Evolutionary conservation across 2,329 filamentous ascomycete species (phyloP).

Genomic region (Colletotrichum echinochloae): DNA sequence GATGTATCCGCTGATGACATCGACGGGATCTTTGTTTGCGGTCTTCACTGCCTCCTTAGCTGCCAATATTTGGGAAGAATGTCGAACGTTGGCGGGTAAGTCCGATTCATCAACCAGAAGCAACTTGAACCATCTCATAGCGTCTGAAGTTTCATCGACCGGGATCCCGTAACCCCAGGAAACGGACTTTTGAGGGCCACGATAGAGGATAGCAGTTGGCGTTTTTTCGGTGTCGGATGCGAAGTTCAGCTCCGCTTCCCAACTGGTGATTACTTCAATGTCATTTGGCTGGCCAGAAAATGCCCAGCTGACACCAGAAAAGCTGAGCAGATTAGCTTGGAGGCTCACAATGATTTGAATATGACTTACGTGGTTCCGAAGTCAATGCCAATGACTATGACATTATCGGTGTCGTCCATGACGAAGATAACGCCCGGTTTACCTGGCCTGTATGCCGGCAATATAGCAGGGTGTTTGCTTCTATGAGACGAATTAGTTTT

Average conservation of each 20-base stretch:
- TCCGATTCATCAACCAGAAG: constrained; percentile 51
- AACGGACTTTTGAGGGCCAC: accelerated
- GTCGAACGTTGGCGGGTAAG: constrained; percentile 42
- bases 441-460: background rate
- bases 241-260: constrained; percentile 42
- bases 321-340: constrained; percentile 34
- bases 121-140: constrained; percentile 57
- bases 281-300: constrained; percentile 45
- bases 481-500: background rate
- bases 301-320: constrained; percentile 57
- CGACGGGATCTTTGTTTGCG: constrained; percentile 43
- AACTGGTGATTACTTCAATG: constrained; percentile 49
- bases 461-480: background rate
- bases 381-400: constrained; percentile 56
- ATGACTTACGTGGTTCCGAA: constrained; percentile 59
- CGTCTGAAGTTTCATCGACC: constrained; percentile 15
- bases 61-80: constrained; percentile 42
- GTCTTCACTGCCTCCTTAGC: constrained; percentile 6
- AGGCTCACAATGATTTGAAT: accelerated
- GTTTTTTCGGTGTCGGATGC: constrained; percentile 50
- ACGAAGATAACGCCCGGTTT: background rate
- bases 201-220: constrained; percentile 46
- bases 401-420: background rate
- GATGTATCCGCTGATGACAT: constrained; percentile 51
- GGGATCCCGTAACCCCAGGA: constrained; percentile 52